Conservation (phyloP, 306 rosid genomes). For the Acacia melanoxylon region DNA sequence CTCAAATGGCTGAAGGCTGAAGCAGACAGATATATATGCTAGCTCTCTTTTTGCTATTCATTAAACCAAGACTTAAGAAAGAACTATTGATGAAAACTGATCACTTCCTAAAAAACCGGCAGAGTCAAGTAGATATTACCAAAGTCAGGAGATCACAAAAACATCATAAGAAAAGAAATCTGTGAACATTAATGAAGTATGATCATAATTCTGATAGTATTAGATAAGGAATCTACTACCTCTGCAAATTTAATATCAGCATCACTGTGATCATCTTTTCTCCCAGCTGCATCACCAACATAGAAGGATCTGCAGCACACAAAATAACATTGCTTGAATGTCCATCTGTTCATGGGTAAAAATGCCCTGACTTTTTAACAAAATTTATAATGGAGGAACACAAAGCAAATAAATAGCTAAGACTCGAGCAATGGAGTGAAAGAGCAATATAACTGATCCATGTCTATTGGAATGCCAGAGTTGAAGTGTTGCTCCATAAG, state of each 20-base stretch:
- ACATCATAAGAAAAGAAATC: background rate
- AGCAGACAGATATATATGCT: background rate
- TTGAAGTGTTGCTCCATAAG: slow-evolving; percentile 84
- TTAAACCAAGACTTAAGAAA: background rate
- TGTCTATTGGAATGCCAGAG: slow-evolving; percentile 72
- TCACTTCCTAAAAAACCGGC: background rate
- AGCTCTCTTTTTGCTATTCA: slow-evolving; percentile 4
- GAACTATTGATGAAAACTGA: background rate
- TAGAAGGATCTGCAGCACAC: slow-evolving; percentile 73
- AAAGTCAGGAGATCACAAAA: background rate
- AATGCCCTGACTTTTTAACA: slow-evolving; percentile 4
- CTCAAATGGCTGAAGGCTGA: background rate
- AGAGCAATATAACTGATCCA: slow-evolving; percentile 65
- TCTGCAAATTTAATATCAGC: slow-evolving; percentile 85
- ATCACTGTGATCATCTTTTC: slow-evolving; percentile 82
- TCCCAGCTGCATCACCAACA: slow-evolving; percentile 97
- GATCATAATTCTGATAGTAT: background rate
- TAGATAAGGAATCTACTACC: slow-evolving; percentile 44
- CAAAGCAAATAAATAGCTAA: background rate
- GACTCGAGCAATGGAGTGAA: slow-evolving; percentile 26
- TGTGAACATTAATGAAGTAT: background rate
- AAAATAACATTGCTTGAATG: slow-evolving; percentile 15
- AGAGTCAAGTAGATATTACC: background rate
- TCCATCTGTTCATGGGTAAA: slow-evolving; percentile 13
- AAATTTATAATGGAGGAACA: slow-evolving; percentile 2